phyloP scores from a whole-genome alignment of 805 yeast species.

The Lachancea quebecensis region DNA sequence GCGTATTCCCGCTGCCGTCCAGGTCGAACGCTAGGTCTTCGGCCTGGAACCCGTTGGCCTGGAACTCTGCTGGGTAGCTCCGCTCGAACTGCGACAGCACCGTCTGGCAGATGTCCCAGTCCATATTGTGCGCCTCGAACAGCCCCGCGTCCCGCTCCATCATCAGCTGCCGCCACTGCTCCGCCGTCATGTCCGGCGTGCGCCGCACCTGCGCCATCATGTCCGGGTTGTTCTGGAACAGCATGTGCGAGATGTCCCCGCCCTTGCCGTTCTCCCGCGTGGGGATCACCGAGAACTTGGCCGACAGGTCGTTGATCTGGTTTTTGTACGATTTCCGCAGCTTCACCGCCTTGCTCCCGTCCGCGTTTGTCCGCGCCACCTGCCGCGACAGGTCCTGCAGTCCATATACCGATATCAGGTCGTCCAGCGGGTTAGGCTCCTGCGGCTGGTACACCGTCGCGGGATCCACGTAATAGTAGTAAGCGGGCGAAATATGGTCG shows the following conservation, averaged over 20 bases:
- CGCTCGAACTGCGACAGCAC: slow-evolving; percentile 30
- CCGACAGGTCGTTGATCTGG: slow-evolving; percentile 82
- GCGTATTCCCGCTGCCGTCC: slow-evolving; percentile 29
- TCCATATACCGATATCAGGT: slow-evolving; percentile 63
- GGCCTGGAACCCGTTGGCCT: slow-evolving; percentile 22
- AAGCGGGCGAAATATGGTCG: slow-evolving; percentile 25
- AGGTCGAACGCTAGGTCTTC: slow-evolving; percentile 33
- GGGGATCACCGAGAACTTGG: slow-evolving; percentile 60
- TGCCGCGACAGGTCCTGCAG: slow-evolving; percentile 63
- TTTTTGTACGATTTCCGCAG: slow-evolving; percentile 91
- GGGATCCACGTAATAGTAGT: slow-evolving; percentile 38
- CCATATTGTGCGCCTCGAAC: slow-evolving; percentile 21
- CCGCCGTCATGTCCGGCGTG: slow-evolving; percentile 23
- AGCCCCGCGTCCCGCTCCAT: slow-evolving; percentile 22
- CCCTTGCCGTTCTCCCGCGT: slow-evolving; percentile 34
- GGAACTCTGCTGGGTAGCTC: slow-evolving; percentile 30
- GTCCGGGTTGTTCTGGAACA: slow-evolving; percentile 31
- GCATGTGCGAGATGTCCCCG: slow-evolving; percentile 30
- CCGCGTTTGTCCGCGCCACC: slow-evolving; percentile 80
- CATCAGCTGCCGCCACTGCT: slow-evolving; percentile 21
- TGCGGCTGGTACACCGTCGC: slow-evolving; percentile 32
- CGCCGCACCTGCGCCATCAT: slow-evolving; percentile 24
- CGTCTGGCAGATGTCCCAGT: slow-evolving; percentile 28
- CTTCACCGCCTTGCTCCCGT: slow-evolving; percentile 87
- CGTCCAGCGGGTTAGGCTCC: slow-evolving; percentile 64